Percentiles rank a stretch among this genome's conserved stretches.
phyloP scores from a whole-genome alignment of 208 protist genomes.

The Porcisia hertigi region DNA sequence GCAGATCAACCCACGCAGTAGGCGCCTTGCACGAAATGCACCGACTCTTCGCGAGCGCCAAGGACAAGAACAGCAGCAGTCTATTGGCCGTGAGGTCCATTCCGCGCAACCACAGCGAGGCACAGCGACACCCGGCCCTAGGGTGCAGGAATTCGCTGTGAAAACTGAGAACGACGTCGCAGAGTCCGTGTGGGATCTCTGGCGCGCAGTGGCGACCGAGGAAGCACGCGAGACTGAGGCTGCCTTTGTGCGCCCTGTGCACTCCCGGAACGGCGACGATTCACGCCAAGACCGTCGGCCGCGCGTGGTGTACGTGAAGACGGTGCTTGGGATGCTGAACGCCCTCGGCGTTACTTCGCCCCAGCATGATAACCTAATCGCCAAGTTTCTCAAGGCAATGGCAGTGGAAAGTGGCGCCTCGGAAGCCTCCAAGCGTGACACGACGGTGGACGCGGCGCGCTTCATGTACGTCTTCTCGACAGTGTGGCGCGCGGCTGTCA shows the following conservation, averaged over 20 bases:
- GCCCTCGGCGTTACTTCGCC: slow-evolving; percentile 19
- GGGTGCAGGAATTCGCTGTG: neutral
- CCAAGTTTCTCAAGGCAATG: slow-evolving; percentile 50
- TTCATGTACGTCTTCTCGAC: slow-evolving; percentile 51
- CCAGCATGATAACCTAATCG: slow-evolving; percentile 29
- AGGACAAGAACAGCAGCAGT: slow-evolving; percentile 14
- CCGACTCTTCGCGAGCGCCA: slow-evolving; percentile 32
- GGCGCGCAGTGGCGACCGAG: slow-evolving; percentile 12
- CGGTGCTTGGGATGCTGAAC: slow-evolving; percentile 27
- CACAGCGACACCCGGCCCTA: neutral
- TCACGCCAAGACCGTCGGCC: slow-evolving; percentile 6
- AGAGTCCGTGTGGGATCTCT: slow-evolving; percentile 24
- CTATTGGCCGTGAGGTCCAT: neutral
- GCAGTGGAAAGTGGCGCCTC: slow-evolving; percentile 8
- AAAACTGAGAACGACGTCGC: slow-evolving; percentile 1
- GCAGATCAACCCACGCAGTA: slow-evolving; percentile 31
- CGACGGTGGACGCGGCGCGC: slow-evolving; percentile 27
- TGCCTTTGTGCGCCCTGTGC: neutral
- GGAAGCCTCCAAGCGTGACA: slow-evolving; percentile 1
- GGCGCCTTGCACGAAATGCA: slow-evolving; percentile 27
- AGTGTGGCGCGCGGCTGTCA: slow-evolving; percentile 38
- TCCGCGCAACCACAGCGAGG: neutral
- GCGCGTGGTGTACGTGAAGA: slow-evolving; percentile 19
- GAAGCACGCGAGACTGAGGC: slow-evolving; percentile 15
- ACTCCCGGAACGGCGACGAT: neutral